Conservation (phyloP, 805 yeast genomes). For the Gaillardinia entomophila region DNA sequence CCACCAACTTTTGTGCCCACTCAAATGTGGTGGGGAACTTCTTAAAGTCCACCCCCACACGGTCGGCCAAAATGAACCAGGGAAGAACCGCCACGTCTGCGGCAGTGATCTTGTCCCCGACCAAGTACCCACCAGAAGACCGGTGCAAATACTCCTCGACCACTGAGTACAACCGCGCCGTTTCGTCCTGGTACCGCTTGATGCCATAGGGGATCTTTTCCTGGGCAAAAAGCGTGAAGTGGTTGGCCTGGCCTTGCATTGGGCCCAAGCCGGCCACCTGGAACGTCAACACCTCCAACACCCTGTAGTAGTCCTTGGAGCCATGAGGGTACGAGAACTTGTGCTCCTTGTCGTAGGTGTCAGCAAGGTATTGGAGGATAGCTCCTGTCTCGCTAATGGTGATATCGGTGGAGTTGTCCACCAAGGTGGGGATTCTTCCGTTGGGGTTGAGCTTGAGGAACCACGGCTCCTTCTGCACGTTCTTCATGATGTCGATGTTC, state of each 20-base stretch:
- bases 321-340: background rate
- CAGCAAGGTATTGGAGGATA: background rate
- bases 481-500: background rate
- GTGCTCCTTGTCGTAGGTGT: background rate
- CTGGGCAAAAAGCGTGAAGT: conserved; percentile 38
- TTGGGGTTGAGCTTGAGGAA: background rate
- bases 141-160: conserved; percentile 43
- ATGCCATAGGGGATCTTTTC: conserved; percentile 53
- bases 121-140: conserved; percentile 44
- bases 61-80: conserved; percentile 29
- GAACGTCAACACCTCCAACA: conserved; percentile 49
- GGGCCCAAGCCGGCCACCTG: conserved; percentile 57
- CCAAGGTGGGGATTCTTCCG: background rate
- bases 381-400: background rate
- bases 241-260: conserved; percentile 55
- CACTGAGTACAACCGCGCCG: conserved; percentile 49
- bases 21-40: background rate
- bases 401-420: background rate
- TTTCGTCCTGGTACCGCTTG: conserved; percentile 45
- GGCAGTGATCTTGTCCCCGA: conserved; percentile 52
- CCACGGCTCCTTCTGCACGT: background rate
- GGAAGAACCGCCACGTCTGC: conserved; percentile 52
- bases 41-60: conserved; percentile 23
- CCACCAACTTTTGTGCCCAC: background rate
- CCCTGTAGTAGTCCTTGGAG: conserved; percentile 43